These are phyloP conservation scores for Colletotrichum sp. DNA, from an alignment of 2,329 filamentous ascomycete species.

Conservation along the genomic window DNA sequence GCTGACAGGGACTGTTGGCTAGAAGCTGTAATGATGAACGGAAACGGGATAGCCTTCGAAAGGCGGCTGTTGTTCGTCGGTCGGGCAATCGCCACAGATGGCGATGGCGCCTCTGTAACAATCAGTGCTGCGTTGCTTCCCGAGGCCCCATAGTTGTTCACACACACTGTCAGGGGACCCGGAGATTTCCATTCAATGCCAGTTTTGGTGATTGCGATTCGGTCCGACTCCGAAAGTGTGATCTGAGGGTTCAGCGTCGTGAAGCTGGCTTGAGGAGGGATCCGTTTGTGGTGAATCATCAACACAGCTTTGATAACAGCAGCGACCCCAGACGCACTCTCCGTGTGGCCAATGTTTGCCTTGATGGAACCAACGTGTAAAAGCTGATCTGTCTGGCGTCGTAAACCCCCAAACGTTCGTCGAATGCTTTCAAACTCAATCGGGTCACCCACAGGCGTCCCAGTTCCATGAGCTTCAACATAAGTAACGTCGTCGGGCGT, in stretches of 20 bases:
- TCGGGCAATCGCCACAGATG: neutral
- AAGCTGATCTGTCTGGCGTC: neutral
- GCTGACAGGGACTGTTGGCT: neutral
- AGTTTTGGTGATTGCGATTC: neutral
- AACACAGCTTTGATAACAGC: slow-evolving; percentile 27
- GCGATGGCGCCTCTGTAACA: slow-evolving; percentile 11
- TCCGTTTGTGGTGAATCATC: slow-evolving; percentile 26
- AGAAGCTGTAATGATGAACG: neutral
- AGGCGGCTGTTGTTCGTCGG: neutral
- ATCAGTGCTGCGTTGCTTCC: slow-evolving; percentile 27
- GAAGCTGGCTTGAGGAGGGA: slow-evolving; percentile 26
- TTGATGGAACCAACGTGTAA: slow-evolving; percentile 5
- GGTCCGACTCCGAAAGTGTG: neutral
- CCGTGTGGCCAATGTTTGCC: slow-evolving; percentile 47
- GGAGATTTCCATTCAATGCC: neutral
- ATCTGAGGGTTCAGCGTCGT: slow-evolving; percentile 30
- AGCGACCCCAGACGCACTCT: slow-evolving; percentile 25
- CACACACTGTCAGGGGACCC: slow-evolving; percentile 26
- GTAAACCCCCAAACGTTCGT: slow-evolving; percentile 38
- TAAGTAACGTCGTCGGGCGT: neutral
- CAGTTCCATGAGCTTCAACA: slow-evolving; percentile 50
- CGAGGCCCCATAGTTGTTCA: slow-evolving; percentile 40
- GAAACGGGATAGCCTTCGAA: neutral
- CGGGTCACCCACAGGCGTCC: slow-evolving; percentile 42
- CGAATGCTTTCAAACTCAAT: slow-evolving; percentile 53